Evolutionary conservation across 768 basidiomycete species (phyloP).

Genomic region (Phylloporus sp.): DNA sequence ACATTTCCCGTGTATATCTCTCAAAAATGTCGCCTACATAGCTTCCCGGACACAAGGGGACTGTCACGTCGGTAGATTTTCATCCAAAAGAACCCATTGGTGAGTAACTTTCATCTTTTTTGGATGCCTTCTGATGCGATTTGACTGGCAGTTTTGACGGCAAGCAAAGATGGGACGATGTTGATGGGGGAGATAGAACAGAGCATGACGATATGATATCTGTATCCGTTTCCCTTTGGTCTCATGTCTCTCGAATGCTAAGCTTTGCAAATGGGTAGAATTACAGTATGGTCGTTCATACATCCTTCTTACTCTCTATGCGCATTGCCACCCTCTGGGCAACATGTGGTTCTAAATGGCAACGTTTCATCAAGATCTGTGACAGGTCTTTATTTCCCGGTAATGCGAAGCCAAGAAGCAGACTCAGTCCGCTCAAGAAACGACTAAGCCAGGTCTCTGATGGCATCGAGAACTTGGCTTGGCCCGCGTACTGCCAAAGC

Average conservation of each 20-base stretch:
- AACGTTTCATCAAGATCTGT: conserved; percentile 23
- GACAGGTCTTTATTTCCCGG: conserved; percentile 19
- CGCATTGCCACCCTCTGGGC: conserved; percentile 23
- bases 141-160: conserved; percentile 67
- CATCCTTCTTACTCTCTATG: conserved; percentile 13
- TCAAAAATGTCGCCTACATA: conserved; percentile 23
- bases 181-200: conserved; percentile 87
- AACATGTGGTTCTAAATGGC: conserved; percentile 20
- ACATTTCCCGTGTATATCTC: background rate
- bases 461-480: conserved; percentile 23
- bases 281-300: conserved; percentile 5
- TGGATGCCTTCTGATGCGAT: conserved; percentile 3
- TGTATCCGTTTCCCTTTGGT: background rate
- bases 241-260: background rate
- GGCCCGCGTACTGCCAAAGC: conserved; percentile 20
- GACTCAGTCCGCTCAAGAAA: conserved; percentile 17
- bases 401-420: conserved; percentile 13
- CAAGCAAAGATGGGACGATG: conserved; percentile 91
- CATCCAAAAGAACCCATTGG: conserved; percentile 95
- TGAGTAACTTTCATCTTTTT: conserved; percentile 38
- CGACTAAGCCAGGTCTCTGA: conserved; percentile 20
- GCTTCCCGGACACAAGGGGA: conserved; percentile 96
- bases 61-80: conserved; percentile 93
- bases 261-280: background rate
- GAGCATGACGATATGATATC: conserved; percentile 40